These are phyloP conservation scores for Syzygium oleosum DNA, from an alignment of 345 rosid genomes.

Conservation along the genomic window DNA sequence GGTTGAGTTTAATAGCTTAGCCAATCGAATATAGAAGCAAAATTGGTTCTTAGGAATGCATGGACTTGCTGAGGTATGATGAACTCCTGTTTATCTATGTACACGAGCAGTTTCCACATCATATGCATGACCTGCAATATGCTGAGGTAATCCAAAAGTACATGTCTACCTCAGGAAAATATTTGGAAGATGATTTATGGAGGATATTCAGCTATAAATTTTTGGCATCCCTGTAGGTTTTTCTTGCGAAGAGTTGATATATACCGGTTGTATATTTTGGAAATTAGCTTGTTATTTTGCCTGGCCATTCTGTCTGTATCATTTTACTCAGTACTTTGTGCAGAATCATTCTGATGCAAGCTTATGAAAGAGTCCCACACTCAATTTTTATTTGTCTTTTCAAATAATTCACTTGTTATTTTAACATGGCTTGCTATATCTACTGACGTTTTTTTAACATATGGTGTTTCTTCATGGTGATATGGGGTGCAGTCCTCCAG, in stretches of 20 bases:
- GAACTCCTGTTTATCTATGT: not conserved
- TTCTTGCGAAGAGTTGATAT: not conserved
- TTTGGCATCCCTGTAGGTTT: not conserved
- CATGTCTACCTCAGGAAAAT: not conserved
- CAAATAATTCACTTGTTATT: not conserved
- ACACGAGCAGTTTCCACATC: not conserved
- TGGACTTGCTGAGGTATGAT: not conserved
- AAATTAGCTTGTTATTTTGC: not conserved
- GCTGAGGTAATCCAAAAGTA: not conserved
- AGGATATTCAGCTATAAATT: not conserved
- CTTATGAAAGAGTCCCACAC: not conserved
- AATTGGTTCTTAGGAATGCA: not conserved
- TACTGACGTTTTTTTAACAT: not conserved
- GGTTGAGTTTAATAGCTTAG: not conserved
- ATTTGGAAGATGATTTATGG: not conserved
- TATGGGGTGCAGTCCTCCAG: conserved; percentile 20
- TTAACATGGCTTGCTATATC: not conserved
- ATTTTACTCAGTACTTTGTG: not conserved
- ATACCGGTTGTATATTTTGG: not conserved
- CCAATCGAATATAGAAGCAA: no score
- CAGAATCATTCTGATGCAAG: not conserved
- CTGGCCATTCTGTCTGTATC: not conserved
- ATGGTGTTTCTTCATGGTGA: conserved; percentile 12
- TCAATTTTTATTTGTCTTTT: not conserved
- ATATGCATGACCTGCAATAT: not conserved